These are phyloP conservation scores for Butyriboletus loyo DNA, from an alignment of 768 basidiomycete genomes.

Conservation along the genomic window DNA sequence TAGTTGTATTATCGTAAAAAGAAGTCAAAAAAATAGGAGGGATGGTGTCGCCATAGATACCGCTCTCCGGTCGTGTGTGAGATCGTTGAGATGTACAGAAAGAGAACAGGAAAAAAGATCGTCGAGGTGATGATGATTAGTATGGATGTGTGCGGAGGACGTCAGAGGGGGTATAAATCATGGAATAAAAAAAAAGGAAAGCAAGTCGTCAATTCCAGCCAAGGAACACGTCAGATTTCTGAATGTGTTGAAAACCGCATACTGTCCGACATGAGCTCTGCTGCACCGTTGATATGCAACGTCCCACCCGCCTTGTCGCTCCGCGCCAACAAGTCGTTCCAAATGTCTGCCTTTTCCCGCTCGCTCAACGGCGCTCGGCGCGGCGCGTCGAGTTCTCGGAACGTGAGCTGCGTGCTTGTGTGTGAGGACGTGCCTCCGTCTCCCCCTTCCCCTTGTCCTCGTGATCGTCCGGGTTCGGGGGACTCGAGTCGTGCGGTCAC, in stretches of 20 bases:
- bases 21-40: not conserved
- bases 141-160: not conserved
- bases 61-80: slow-evolving; percentile 4
- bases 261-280: slow-evolving; percentile 42
- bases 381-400: slow-evolving; percentile 44
- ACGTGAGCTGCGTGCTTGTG: slow-evolving; percentile 38
- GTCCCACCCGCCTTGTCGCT: slow-evolving; percentile 75
- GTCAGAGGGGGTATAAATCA: not conserved
- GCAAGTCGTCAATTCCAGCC: not conserved
- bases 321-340: slow-evolving; percentile 64
- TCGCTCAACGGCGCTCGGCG: slow-evolving; percentile 49
- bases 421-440: slow-evolving; percentile 12
- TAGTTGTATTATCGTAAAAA: slow-evolving; percentile 1
- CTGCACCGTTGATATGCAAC: slow-evolving; percentile 45
- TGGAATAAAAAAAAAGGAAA: not conserved
- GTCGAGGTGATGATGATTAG: not conserved
- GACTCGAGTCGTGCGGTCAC: slow-evolving; percentile 23
- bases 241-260: slow-evolving; percentile 37
- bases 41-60: slow-evolving; percentile 9
- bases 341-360: slow-evolving; percentile 67
- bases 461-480: slow-evolving; percentile 1
- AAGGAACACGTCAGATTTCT: slow-evolving; percentile 7
- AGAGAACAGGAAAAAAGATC: not conserved
- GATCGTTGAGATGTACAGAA: slow-evolving; percentile 8
- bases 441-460: not conserved